Conservation (phyloP, 331 rosid species). For the Phaseolus coccineus region DNA sequence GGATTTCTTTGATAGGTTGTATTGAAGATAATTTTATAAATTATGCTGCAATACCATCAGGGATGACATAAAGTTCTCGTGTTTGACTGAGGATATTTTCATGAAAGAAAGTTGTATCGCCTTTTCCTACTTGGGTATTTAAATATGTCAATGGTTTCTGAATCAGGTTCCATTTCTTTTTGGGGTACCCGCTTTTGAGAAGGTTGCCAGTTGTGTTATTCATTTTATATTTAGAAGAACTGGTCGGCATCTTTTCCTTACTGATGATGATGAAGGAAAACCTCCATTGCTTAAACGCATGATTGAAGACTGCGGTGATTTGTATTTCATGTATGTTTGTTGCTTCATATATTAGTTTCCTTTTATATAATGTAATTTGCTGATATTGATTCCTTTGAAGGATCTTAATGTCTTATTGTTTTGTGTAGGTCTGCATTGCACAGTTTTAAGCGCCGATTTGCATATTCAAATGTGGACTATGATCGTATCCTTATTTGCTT, state of each 20-base stretch:
- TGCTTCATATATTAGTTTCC: conserved; percentile 26
- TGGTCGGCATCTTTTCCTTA: conserved; percentile 92
- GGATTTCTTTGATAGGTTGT: conserved; percentile 10
- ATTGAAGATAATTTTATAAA: conserved; percentile 12
- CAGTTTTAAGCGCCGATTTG: conserved; percentile 74
- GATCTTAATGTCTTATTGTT: conserved; percentile 33
- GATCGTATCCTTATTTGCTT: conserved; percentile 78
- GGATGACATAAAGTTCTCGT: conserved; percentile 12
- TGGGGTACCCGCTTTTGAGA: conserved; percentile 89
- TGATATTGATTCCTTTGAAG: not conserved
- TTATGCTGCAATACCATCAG: conserved; percentile 23
- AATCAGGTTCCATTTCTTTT: conserved; percentile 97
- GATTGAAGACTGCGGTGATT: conserved; percentile 74
- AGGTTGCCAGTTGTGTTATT: conserved; percentile 72
- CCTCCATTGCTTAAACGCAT: conserved; percentile 91
- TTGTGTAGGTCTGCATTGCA: conserved; percentile 87
- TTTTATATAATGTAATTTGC: not conserved
- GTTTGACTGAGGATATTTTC: conserved; percentile 30
- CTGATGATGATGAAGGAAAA: conserved; percentile 81
- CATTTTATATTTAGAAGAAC: conserved; percentile 97
- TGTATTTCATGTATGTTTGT: conserved; percentile 78
- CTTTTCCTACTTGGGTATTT: conserved; percentile 11
- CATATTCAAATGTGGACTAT: conserved; percentile 85
- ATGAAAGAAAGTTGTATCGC: not conserved
- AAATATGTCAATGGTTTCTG: conserved; percentile 33